These are phyloP conservation scores for Pseudogymnoascus sp. DNA, from an alignment of 2,329 filamentous ascomycete species.

Conservation along the genomic window DNA sequence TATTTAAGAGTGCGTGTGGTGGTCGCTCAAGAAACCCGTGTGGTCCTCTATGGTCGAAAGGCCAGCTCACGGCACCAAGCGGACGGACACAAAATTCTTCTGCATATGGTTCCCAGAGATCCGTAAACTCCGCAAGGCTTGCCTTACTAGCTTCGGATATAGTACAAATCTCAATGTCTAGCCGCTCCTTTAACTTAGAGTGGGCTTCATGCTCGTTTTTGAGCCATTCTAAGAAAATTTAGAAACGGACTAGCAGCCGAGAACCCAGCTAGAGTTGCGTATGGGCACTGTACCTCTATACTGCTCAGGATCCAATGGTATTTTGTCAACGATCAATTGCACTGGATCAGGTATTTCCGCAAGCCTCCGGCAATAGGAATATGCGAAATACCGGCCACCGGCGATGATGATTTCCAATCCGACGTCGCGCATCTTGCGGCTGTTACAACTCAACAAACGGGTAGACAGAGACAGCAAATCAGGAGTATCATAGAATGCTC, in stretches of 20 bases:
- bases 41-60: not conserved
- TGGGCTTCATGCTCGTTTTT: not conserved
- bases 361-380: not conserved
- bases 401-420: not conserved
- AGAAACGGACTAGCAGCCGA: not conserved
- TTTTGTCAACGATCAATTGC: not conserved
- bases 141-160: not conserved
- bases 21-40: not conserved
- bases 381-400: not conserved
- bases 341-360: not conserved
- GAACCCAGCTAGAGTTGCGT: not conserved
- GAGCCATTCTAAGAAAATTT: not conserved
- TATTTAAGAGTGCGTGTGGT: not conserved
- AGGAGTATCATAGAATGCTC: not conserved
- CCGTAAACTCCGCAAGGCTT: not conserved
- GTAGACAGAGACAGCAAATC: not conserved
- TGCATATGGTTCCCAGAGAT: not conserved
- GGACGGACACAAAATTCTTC: not conserved
- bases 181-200: not conserved
- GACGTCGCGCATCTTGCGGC: not conserved
- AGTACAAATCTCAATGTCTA: not conserved
- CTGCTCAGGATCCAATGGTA: not conserved
- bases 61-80: not conserved
- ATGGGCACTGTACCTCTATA: not conserved
- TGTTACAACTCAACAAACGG: not conserved